phyloP scores from a whole-genome alignment of 2,329 filamentous ascomycete species.

The Colletotrichum somersetense region DNA sequence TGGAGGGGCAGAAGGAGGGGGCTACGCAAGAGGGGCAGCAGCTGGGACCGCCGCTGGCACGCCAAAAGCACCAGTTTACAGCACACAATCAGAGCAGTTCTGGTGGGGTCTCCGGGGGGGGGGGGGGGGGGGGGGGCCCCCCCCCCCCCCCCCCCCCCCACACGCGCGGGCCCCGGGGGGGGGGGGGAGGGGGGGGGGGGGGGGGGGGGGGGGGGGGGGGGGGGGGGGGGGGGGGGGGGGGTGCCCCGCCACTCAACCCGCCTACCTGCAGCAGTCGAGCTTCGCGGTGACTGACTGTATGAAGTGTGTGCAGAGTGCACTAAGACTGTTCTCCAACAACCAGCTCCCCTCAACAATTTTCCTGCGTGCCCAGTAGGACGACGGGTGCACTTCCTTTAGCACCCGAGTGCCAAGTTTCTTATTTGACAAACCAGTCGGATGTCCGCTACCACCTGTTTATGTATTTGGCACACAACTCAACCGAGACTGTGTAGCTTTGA shows the following conservation, averaged over 20 bases:
- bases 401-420: slow-evolving; percentile 18
- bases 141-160: too few species aligned
- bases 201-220: too few species aligned
- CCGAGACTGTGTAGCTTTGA: not conserved
- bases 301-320: not conserved
- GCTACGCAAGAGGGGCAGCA: slow-evolving; percentile 9
- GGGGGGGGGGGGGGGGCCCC: too few species aligned
- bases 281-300: slow-evolving; percentile 22
- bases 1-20: slow-evolving; percentile 39
- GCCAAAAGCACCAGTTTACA: slow-evolving; percentile 24
- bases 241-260: slow-evolving; percentile 41
- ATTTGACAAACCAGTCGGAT: slow-evolving; percentile 13
- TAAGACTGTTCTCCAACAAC: slow-evolving; percentile 40
- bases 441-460: not conserved
- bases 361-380: slow-evolving; percentile 14
- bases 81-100: slow-evolving; percentile 35
- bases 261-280: not conserved
- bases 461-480: not conserved
- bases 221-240: slow-evolving; percentile 1
- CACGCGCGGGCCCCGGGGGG: too few species aligned
- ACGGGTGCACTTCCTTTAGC: slow-evolving; percentile 19
- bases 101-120: slow-evolving; percentile 17
- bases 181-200: too few species aligned
- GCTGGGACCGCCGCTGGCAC: slow-evolving; percentile 7
- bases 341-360: slow-evolving; percentile 38